Percentiles rank a stretch among this genome's conserved stretches.
These are phyloP conservation scores for Cotoneaster glaucophyllus DNA, from an alignment of 306 rosid genomes.

Conservation along the genomic window DNA sequence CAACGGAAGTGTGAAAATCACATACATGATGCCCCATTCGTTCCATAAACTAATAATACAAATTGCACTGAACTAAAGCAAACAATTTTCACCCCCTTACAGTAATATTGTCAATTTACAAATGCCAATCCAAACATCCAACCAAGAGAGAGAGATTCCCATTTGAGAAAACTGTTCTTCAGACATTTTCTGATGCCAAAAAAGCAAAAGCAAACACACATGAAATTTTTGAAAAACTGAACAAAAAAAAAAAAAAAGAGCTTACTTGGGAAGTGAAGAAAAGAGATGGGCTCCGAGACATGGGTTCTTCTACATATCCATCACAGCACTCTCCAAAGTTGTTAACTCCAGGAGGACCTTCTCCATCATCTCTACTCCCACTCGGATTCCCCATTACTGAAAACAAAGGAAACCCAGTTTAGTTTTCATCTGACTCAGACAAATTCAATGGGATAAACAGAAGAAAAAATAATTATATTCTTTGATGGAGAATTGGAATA, in stretches of 20 bases:
- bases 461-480: not conserved
- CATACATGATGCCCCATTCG: not conserved
- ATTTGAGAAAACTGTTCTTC: not conserved
- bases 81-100: not conserved
- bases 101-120: not conserved
- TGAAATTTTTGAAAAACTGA: not conserved
- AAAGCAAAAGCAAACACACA: not conserved
- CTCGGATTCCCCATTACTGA: slow-evolving; percentile 32
- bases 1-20: not conserved
- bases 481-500: not conserved
- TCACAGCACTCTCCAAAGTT: slow-evolving; percentile 19
- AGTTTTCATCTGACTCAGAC: not conserved
- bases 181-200: not conserved
- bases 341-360: slow-evolving; percentile 26
- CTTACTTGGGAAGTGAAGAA: slow-evolving; percentile 21
- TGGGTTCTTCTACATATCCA: slow-evolving; percentile 14
- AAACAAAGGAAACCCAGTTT: slow-evolving; percentile 9
- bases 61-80: not conserved
- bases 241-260: not conserved
- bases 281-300: slow-evolving; percentile 18
- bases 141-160: not conserved
- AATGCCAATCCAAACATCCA: not conserved
- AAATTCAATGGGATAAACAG: not conserved
- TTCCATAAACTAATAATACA: not conserved
- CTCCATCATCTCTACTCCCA: slow-evolving; percentile 26